These are phyloP conservation scores for Aspergillus sergii DNA, from an alignment of 2,329 filamentous ascomycete genomes.

Conservation along the genomic window DNA sequence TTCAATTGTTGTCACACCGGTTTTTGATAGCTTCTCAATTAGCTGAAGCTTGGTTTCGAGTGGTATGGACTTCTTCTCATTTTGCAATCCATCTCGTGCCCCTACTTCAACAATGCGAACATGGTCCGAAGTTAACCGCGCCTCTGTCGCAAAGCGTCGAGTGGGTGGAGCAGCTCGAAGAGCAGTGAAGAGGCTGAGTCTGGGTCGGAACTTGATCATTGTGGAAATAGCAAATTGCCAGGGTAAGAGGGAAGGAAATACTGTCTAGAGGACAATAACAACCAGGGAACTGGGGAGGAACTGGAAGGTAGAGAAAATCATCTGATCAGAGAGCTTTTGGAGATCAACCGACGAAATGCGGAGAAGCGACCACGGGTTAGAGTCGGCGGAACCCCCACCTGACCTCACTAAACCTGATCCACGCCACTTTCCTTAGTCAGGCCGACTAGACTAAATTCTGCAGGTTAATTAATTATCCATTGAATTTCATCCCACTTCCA, in stretches of 20 bases:
- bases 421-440: constrained; percentile 18
- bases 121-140: constrained; percentile 49
- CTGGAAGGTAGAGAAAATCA: constrained; percentile 8
- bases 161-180: constrained; percentile 24
- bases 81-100: constrained; percentile 57
- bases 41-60: constrained; percentile 53
- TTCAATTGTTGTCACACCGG: constrained; percentile 54
- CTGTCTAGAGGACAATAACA: neutral
- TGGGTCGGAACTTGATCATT: constrained; percentile 32
- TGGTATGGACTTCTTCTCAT: constrained; percentile 53
- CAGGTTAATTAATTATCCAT: neutral
- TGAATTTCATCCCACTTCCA: constrained; percentile 18
- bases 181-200: constrained; percentile 33
- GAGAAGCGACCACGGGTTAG: constrained; percentile 26
- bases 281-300: neutral
- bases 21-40: constrained; percentile 50
- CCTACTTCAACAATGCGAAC: constrained; percentile 59
- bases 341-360: constrained; percentile 26
- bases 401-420: constrained; percentile 14
- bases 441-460: neutral
- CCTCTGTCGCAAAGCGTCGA: constrained; percentile 42
- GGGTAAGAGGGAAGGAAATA: neutral
- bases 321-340: constrained; percentile 2
- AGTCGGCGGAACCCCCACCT: constrained; percentile 23
- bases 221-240: neutral